Evolutionary conservation across 1,284 basidiomycete species (phyloP), one percentile per base, ranked within the genome.

Genomic region (Apiotrichum gamsii): DNA sequence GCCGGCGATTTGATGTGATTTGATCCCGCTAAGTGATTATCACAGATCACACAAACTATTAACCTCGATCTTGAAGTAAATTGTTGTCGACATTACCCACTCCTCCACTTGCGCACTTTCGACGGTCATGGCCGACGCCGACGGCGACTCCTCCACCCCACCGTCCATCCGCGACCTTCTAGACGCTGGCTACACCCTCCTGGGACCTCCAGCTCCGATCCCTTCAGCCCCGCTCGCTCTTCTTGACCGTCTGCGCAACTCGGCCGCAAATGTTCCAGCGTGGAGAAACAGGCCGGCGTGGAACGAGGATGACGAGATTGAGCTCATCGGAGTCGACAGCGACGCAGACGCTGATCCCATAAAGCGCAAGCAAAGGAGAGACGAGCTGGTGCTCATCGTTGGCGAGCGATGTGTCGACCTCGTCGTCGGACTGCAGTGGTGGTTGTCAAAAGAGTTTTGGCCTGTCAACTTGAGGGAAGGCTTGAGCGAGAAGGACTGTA

Each of bases 391-490:
- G 21, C 49, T 51, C 19, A 37, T 57, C 3, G 50, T 58, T 16
- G 56, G 57, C 2, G 40, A 60, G 45, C 55, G 63, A 21, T 59
- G 58, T 36, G 55, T 67, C 33, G 59, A 58, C 23, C 16, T 65
- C 35, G 33, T 61, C 16, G 46, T 45, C 15, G 58, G 49, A 5
- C 54, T 67, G 43, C 65, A 65, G 33, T 23, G 15, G 11, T 54
- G 40, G 41, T 43, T 67, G 31, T 51, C 46, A 20, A 60, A 50
- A 46, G 65, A 67, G 48, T 63, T 61, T 43, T 65, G 62, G 62
- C 61, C 65, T 1, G 42, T 51, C 10, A 59, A 59, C 1, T 35
- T 40, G 20, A 47, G 54, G n/a, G 54, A 40, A 19, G 59, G 51
- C 4, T 34, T 56, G 4, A 54, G 45, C 15, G 45, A 45, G 14